Conservation (phyloP, 345 rosid species). For the Pelargonium nanum region DNA sequence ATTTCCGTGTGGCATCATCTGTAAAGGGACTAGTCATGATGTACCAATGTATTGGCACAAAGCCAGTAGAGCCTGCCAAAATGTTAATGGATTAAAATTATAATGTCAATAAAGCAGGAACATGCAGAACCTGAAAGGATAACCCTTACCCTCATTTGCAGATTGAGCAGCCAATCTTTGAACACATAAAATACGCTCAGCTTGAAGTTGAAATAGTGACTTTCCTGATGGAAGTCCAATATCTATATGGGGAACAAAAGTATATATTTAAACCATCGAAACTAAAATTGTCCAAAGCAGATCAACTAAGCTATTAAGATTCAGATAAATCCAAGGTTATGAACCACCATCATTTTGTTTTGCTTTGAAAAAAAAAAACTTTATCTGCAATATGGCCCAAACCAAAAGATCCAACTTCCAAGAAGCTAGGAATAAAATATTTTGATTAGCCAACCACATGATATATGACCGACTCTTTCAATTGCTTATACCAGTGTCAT, state of each 20-base stretch:
- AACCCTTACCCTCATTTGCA: slow-evolving; percentile 56
- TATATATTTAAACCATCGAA: neutral
- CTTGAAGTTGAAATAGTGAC: slow-evolving; percentile 94
- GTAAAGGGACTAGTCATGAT: slow-evolving; percentile 99
- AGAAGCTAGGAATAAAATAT: neutral
- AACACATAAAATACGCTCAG: slow-evolving; percentile 80
- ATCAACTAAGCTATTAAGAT: neutral
- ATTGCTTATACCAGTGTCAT: neutral
- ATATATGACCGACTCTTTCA: neutral
- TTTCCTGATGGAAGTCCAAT: slow-evolving; percentile 95
- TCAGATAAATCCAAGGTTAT: neutral
- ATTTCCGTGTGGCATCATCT: slow-evolving; percentile 66
- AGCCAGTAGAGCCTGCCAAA: slow-evolving; percentile 41
- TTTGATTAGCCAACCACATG: neutral
- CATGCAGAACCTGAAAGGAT: slow-evolving; percentile 8
- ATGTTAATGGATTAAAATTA: slow-evolving; percentile 9
- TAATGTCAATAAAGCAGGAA: slow-evolving; percentile 7
- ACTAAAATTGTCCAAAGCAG: neutral
- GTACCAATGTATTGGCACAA: slow-evolving; percentile 79
- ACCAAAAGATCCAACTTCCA: neutral
- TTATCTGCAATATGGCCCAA: neutral
- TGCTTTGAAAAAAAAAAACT: neutral
- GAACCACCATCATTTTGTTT: neutral
- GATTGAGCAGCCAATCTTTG: slow-evolving; percentile 87
- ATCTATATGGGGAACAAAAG: slow-evolving; percentile 25